Conservation (phyloP, 2,329 filamentous ascomycete genomes). For the Parascedosporium putredinis region DNA sequence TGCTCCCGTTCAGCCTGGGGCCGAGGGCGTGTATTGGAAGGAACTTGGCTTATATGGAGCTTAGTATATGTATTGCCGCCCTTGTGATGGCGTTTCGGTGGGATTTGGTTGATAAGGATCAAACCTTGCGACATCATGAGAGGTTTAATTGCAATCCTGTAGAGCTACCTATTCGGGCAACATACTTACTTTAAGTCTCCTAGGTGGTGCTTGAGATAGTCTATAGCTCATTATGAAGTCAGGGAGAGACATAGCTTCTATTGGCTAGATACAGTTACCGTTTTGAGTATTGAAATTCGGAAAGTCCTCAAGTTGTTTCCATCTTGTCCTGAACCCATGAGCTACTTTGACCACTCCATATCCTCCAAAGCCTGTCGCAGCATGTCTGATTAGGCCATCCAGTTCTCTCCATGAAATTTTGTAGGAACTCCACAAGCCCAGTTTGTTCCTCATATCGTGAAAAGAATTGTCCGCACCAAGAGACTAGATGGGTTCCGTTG, state of each 20-base stretch:
- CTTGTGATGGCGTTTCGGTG: slow-evolving; percentile 8
- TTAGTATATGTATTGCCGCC: slow-evolving; percentile 5
- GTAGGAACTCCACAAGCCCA: not conserved
- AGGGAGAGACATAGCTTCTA: not conserved
- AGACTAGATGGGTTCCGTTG: slow-evolving; percentile 6
- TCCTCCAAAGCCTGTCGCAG: slow-evolving; percentile 4
- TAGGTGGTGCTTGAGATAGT: not conserved
- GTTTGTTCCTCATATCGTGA: slow-evolving; percentile 6
- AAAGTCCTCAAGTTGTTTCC: no score
- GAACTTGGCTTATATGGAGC: slow-evolving; percentile 9
- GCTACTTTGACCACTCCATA: slow-evolving; percentile 1
- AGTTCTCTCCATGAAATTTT: slow-evolving; percentile 1
- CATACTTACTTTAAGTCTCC: not conserved
- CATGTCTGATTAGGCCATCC: slow-evolving; percentile 7
- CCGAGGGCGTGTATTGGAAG: slow-evolving; percentile 7
- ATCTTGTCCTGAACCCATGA: slow-evolving; percentile 2
- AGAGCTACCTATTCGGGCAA: slow-evolving; percentile 4
- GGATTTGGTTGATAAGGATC: not conserved
- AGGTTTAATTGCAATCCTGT: slow-evolving; percentile 11
- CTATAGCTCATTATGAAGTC: no score
- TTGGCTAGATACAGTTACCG: not conserved
- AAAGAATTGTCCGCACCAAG: slow-evolving; percentile 8
- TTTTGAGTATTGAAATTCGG: no score
- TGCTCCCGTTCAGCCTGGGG: slow-evolving; percentile 7
- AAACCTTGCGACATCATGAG: slow-evolving; percentile 2